Evolutionary conservation across 2,329 filamentous ascomycete species (phyloP), one percentile per base, ranked within the genome.

Genomic region (Capronia epimyces): DNA sequence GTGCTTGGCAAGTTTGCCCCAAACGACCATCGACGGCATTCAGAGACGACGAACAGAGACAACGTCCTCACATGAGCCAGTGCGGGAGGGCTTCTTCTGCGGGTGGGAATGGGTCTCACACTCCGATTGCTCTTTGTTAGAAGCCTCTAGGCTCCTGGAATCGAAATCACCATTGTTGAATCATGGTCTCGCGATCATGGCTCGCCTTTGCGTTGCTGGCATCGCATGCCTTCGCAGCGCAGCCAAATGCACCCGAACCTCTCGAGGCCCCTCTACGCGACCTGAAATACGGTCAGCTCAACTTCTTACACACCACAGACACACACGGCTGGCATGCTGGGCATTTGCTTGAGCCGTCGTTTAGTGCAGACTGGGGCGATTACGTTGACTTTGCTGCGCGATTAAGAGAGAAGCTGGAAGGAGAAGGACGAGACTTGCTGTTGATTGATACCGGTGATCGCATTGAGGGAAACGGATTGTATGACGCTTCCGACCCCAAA

Each of bases 291-390:
- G 90, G 87, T n/a, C 85, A 95, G 67, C 78, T 97, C 64, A 97
- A 97, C 75, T 94, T 95, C 68, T 71, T 98, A n/a, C 90, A 95
- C 65, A 97, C 93, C 0, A 97, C 93, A 34, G 87, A 97, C 67
- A 93, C 87, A 3, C 93, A 97, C 71, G 91, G 93, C 62, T 98
- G 93, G 93, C 84, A 94, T 65, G 89, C 82, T 8, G 93, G 93
- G 1, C 93, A 98, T 74, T 72, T 97, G 3, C 84, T 90, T 73
- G 93, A 98, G 84, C 78, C 89, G 2, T 91, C 93, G 53, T 98
- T 94, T 69, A 90, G 88, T 5, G 91, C 89, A 41, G 93, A 98
- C 69, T 97, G 93, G 89, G 93, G 93, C 52, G 93, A 98, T 71
- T 98, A 97, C 69, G 79, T 97, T 62, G 96, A 91, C 5, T 96